These are phyloP conservation scores for Trypanosoma caninum DNA, from an alignment of 208 protist genomes.

Conservation along the genomic window DNA sequence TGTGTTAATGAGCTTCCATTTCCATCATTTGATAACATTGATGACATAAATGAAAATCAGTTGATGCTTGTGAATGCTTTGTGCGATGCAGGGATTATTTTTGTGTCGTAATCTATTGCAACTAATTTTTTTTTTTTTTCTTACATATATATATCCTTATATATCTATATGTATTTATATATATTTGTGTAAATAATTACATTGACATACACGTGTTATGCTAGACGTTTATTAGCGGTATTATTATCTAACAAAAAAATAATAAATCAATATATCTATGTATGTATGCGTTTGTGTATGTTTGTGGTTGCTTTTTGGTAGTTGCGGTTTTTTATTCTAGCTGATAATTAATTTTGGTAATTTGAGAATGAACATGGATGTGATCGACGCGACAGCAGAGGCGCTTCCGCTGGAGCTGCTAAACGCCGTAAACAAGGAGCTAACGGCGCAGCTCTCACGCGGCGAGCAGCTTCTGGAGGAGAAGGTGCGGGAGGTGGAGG, in stretches of 20 bases:
- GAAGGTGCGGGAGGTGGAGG: conserved; percentile 49
- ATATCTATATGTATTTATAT: no score
- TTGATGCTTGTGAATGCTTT: conserved; percentile 38
- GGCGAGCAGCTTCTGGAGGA: conserved; percentile 59
- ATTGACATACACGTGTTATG: no score
- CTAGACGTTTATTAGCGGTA: no score
- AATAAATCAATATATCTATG: conserved; percentile 3
- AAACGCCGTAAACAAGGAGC: conserved; percentile 83
- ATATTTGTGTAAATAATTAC: no score
- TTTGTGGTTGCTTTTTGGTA: no score
- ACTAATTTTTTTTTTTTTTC: background rate
- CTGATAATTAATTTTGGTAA: background rate
- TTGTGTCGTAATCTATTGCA: background rate
- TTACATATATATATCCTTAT: background rate
- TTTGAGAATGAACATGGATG: conserved; percentile 47
- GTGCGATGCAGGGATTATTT: conserved; percentile 28
- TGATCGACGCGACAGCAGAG: conserved; percentile 78
- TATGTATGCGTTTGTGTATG: conserved; percentile 4
- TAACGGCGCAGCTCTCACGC: conserved; percentile 78
- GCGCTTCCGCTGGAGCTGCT: conserved; percentile 80
- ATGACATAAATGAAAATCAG: conserved; percentile 53
- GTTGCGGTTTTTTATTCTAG: no score
- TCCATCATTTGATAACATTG: conserved; percentile 43
- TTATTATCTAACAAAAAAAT: background rate
- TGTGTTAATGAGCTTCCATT: conserved; percentile 41